These are phyloP conservation scores for Rhodotorula toruloides DNA, from an alignment of 768 basidiomycete species.

Conservation along the genomic window DNA sequence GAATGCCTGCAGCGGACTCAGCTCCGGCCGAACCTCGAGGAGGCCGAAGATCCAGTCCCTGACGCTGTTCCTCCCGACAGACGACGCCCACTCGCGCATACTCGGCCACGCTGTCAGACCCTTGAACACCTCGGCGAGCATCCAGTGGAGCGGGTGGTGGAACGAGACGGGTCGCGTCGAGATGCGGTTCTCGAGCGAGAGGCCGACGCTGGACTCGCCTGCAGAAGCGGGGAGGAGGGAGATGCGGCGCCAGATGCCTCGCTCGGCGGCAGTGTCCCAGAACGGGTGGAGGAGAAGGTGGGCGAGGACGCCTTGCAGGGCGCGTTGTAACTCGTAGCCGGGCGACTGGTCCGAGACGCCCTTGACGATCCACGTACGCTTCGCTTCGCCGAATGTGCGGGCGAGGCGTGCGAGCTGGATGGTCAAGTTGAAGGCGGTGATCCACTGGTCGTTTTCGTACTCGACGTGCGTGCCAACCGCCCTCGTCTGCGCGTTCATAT, in stretches of 20 bases:
- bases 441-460: conserved; percentile 95
- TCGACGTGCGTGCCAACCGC: conserved; percentile 79
- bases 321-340: background rate
- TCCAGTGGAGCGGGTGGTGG: conserved; percentile 86
- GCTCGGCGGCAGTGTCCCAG: too few species aligned
- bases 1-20: too few species aligned
- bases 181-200: conserved; percentile 71
- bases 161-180: conserved; percentile 72
- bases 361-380: too few species aligned
- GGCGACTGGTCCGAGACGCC: too few species aligned
- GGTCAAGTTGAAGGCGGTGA: conserved; percentile 91
- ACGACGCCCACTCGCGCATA: too few species aligned
- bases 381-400: conserved; percentile 73
- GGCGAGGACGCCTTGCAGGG: background rate
- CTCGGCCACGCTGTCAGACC: conserved; percentile 39
- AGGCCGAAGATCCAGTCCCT: background rate
- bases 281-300: background rate
- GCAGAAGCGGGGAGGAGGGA: too few species aligned
- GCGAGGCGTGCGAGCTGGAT: conserved; percentile 81
- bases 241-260: too few species aligned
- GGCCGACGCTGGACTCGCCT: too few species aligned
- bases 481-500: conserved; percentile 82
- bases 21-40: background rate
- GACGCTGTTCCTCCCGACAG: background rate
- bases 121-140: conserved; percentile 81